Percentiles rank a stretch among this genome's conserved stretches.
Evolutionary conservation across 2,329 filamentous ascomycete genomes (phyloP).

Genomic region (Botrytis hyacinthi): DNA sequence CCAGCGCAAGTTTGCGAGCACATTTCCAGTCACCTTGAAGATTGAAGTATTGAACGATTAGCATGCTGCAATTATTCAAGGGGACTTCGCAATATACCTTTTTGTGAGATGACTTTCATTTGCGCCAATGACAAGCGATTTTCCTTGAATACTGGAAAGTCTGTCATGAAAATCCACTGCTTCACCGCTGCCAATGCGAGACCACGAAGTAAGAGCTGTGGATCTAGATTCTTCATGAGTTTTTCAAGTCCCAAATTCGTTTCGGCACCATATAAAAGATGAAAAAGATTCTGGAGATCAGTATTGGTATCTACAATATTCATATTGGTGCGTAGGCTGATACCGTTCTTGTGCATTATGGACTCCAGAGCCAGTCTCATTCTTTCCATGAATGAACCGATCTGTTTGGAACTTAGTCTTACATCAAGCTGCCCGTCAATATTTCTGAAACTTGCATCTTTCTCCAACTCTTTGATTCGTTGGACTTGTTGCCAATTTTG

Average conservation of each 20-base stretch:
- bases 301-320: background rate
- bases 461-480: background rate
- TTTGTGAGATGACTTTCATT: background rate
- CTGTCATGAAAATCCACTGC: background rate
- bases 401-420: background rate
- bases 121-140: background rate
- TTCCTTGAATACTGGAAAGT: background rate
- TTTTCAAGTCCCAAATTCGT: background rate
- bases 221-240: background rate
- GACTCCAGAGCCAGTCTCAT: background rate
- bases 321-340: background rate
- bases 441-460: background rate
- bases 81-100: background rate
- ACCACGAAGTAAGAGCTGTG: background rate
- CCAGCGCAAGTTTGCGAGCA: conserved; percentile 2
- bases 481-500: background rate
- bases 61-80: background rate
- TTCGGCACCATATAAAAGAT: background rate
- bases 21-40: background rate
- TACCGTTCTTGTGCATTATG: conserved; percentile 10
- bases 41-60: background rate
- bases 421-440: background rate
- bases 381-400: background rate
- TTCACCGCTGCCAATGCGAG: conserved; percentile 1
- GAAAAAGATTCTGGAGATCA: background rate